A percentile compares a stretch with the other conserved stretches of the same genome.
Evolutionary conservation across 2,329 filamentous ascomycete species (phyloP).

Genomic region (Balansia obtecta): DNA sequence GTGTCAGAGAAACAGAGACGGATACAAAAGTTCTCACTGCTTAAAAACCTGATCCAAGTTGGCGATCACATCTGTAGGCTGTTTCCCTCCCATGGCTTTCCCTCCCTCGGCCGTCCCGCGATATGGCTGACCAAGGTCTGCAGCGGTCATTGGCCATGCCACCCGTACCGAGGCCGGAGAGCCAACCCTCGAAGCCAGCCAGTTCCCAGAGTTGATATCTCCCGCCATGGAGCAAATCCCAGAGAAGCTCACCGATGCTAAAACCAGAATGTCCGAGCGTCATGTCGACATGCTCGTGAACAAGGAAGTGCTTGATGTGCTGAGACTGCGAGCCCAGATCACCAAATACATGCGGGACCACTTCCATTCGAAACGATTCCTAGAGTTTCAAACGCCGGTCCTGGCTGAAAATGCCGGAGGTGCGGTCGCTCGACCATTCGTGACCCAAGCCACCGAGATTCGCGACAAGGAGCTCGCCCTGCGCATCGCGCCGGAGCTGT

Average conservation of each 20-base stretch:
- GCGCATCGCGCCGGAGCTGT: constrained; percentile 86
- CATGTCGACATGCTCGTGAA: constrained; percentile 83
- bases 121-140: constrained; percentile 12
- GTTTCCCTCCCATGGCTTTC: constrained; percentile 9
- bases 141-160: constrained; percentile 59
- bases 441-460: constrained; percentile 67
- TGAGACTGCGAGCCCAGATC: constrained; percentile 63
- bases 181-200: constrained; percentile 56
- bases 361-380: constrained; percentile 58
- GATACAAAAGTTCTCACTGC: constrained; percentile 39
- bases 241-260: constrained; percentile 52
- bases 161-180: constrained; percentile 61
- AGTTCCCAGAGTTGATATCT: constrained; percentile 59
- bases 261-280: constrained; percentile 62
- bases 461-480: constrained; percentile 59
- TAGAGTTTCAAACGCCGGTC: constrained; percentile 87
- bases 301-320: constrained; percentile 49
- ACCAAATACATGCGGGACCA: constrained; percentile 63
- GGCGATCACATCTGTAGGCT: constrained; percentile 76
- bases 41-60: constrained; percentile 55
- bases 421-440: constrained; percentile 75
- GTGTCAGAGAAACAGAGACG: constrained; percentile 21
- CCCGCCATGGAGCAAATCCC: constrained; percentile 75
- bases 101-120: constrained; percentile 11
- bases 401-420: constrained; percentile 75